Conservation (phyloP, 169 alveolate genomes). For the Plasmodium ovale region DNA sequence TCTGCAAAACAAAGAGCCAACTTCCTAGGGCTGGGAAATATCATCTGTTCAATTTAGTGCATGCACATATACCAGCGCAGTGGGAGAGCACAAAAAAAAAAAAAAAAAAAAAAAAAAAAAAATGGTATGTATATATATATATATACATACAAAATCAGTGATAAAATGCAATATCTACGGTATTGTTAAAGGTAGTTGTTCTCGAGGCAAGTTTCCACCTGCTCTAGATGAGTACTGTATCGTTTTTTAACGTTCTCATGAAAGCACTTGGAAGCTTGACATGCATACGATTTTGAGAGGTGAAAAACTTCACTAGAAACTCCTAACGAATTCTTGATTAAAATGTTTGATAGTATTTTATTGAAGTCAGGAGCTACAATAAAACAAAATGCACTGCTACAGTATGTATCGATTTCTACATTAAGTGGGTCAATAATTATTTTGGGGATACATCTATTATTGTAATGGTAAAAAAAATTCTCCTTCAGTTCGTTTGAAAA, state of each 20-base stretch:
- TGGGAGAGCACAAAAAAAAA: no score
- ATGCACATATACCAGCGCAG: not conserved
- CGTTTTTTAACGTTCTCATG: slow-evolving; percentile 25
- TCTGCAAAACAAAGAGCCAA: no score
- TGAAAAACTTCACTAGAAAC: slow-evolving; percentile 23
- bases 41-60: not conserved
- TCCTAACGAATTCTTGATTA: slow-evolving; percentile 31
- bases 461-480: slow-evolving; percentile 13
- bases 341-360: slow-evolving; percentile 42
- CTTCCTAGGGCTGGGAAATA: no score
- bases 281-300: slow-evolving; percentile 46
- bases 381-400: slow-evolving; percentile 74
- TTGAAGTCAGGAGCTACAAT: slow-evolving; percentile 60
- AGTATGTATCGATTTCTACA: slow-evolving; percentile 41
- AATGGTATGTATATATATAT: not conserved
- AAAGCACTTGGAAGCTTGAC: slow-evolving; percentile 12
- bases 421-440: slow-evolving; percentile 52
- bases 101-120: not conserved
- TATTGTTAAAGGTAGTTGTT: slow-evolving; percentile 45
- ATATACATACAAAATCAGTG: not conserved
- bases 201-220: slow-evolving; percentile 17
- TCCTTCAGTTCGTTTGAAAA: not conserved
- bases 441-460: slow-evolving; percentile 34
- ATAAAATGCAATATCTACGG: no score
- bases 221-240: slow-evolving; percentile 14